A percentile compares a stretch with the other conserved stretches of the same genome.
Conservation (phyloP, 352 stramenopile species). For the Peronospora destructor region DNA sequence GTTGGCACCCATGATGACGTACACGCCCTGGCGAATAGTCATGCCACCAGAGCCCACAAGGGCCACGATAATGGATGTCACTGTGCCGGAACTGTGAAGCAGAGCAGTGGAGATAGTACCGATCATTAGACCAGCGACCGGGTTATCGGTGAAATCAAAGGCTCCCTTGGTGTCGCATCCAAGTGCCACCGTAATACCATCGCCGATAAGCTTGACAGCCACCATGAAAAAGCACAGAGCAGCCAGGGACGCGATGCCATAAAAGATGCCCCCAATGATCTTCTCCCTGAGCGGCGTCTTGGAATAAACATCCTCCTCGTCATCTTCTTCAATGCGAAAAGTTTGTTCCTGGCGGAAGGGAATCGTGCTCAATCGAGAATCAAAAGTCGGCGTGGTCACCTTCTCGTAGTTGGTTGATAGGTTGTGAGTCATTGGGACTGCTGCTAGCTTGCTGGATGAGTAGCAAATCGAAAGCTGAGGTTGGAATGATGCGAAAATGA, state of each 20-base stretch:
- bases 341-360: slow-evolving; percentile 15
- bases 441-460: slow-evolving; percentile 5
- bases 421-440: slow-evolving; percentile 12
- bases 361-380: slow-evolving; percentile 10
- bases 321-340: slow-evolving; percentile 12
- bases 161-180: slow-evolving; percentile 59
- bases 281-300: slow-evolving; percentile 26
- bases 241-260: slow-evolving; percentile 31
- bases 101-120: slow-evolving; percentile 67
- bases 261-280: slow-evolving; percentile 30
- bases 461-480: slow-evolving; percentile 15
- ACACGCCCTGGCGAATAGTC: slow-evolving; percentile 77
- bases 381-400: slow-evolving; percentile 16
- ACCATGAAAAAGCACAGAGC: slow-evolving; percentile 82
- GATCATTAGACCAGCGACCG: slow-evolving; percentile 68
- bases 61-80: slow-evolving; percentile 74
- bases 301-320: slow-evolving; percentile 19
- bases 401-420: slow-evolving; percentile 21
- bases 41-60: slow-evolving; percentile 61
- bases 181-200: slow-evolving; percentile 60
- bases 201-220: slow-evolving; percentile 69
- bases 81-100: slow-evolving; percentile 69
- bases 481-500: neutral
- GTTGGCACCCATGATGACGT: slow-evolving; percentile 91
- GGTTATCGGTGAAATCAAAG: slow-evolving; percentile 68